phyloP scores from a whole-genome alignment of 1,284 basidiomycete genomes.

The Fistulina hepatica region DNA sequence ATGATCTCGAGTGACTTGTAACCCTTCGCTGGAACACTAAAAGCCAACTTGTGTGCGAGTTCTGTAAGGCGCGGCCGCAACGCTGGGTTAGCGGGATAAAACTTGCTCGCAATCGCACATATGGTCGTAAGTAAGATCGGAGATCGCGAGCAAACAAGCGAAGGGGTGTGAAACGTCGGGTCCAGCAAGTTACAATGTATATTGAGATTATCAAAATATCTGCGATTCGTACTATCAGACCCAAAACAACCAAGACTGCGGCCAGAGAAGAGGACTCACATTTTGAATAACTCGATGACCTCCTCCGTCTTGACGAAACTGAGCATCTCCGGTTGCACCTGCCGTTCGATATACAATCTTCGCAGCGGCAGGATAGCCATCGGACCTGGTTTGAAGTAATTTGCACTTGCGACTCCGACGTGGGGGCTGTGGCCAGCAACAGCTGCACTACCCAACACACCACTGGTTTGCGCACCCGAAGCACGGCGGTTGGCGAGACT shows the following conservation, averaged over 20 bases:
- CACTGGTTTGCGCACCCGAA: conserved; percentile 28
- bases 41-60: conserved; percentile 85
- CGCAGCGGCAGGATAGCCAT: conserved; percentile 82
- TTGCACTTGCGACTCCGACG: conserved; percentile 79
- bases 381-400: conserved; percentile 91
- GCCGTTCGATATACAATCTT: conserved; percentile 80
- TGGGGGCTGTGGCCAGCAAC: no score
- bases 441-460: conserved; percentile 27
- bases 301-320: conserved; percentile 76
- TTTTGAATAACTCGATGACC: conserved; percentile 83
- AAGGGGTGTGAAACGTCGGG: conserved; percentile 81
- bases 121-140: conserved; percentile 91
- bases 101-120: conserved; percentile 88
- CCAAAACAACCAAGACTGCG: conserved; percentile 1
- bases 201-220: conserved; percentile 26
- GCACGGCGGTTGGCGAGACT: conserved; percentile 77
- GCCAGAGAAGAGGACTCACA: conserved; percentile 42
- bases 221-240: conserved; percentile 1
- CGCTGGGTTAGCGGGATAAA: conserved; percentile 77
- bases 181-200: conserved; percentile 70
- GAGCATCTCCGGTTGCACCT: conserved; percentile 84
- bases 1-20: conserved; percentile 97
- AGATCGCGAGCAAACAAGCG: conserved; percentile 82
- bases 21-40: conserved; percentile 67
- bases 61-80: conserved; percentile 75